These are phyloP conservation scores for Colletotrichum siamense DNA, from an alignment of 2,329 filamentous ascomycete species.

Conservation along the genomic window DNA sequence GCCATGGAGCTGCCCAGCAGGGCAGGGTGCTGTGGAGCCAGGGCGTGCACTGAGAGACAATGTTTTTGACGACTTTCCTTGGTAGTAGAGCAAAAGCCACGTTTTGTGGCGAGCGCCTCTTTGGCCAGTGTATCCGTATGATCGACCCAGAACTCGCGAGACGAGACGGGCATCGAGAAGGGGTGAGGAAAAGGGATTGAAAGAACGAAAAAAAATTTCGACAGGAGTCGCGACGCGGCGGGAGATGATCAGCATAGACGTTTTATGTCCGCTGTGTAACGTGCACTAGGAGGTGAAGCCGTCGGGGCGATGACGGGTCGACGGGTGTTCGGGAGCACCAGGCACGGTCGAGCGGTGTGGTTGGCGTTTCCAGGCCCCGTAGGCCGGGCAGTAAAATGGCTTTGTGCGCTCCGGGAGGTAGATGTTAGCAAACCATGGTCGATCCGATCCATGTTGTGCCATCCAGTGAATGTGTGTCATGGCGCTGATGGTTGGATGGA, in stretches of 20 bases:
- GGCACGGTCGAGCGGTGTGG: neutral
- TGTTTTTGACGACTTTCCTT: neutral
- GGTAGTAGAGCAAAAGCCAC: neutral
- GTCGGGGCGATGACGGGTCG: neutral
- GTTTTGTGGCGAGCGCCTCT: conserved; percentile 15
- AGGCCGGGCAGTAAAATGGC: neutral
- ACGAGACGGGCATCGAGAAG: neutral
- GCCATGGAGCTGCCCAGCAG: neutral
- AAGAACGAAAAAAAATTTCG: neutral
- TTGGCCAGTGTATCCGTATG: neutral
- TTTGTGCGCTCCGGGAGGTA: neutral
- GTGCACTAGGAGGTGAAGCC: neutral
- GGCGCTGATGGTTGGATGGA: neutral
- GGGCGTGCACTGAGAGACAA: conserved; percentile 6
- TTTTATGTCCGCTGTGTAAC: neutral
- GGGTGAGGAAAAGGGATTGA: neutral
- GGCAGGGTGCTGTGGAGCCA: neutral
- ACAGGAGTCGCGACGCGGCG: neutral
- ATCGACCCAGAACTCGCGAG: neutral
- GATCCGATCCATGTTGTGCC: conserved; percentile 1
- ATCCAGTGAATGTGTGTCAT: neutral
- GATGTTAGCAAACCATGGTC: neutral
- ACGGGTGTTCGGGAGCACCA: conserved; percentile 9
- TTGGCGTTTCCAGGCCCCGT: neutral
- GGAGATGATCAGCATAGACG: neutral